These are phyloP conservation scores for Panicum virgatum DNA, from an alignment of 202 grass and related monocot species.

Conservation along the genomic window DNA sequence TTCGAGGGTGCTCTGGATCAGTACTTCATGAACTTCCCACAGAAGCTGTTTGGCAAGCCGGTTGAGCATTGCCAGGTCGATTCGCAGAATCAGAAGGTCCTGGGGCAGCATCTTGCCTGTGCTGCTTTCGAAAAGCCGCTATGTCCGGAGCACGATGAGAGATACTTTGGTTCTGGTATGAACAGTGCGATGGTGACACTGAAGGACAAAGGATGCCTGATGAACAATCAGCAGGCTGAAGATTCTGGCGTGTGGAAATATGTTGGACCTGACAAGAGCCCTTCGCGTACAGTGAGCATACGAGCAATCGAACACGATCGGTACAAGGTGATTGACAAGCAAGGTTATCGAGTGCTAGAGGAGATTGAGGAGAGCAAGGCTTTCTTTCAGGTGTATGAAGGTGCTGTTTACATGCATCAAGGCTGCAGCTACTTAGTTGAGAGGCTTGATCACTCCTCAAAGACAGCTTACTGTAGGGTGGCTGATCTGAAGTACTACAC, in stretches of 20 bases:
- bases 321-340: conserved; percentile 54
- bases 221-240: neutral
- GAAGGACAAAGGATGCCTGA: conserved; percentile 19
- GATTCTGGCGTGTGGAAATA: conserved; percentile 54
- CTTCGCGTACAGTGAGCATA: conserved; percentile 35
- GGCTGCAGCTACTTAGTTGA: neutral
- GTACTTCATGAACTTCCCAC: conserved; percentile 78
- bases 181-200: conserved; percentile 27
- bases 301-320: conserved; percentile 59
- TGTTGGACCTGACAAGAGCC: conserved; percentile 43
- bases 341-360: conserved; percentile 20
- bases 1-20: conserved; percentile 73
- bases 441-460: neutral
- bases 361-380: neutral
- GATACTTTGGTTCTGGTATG: conserved; percentile 57
- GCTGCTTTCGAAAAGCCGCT: conserved; percentile 63
- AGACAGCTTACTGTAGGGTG: neutral
- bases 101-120: conserved; percentile 66
- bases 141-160: conserved; percentile 51
- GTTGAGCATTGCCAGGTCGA: conserved; percentile 79
- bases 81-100: conserved; percentile 55
- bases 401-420: neutral
- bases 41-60: conserved; percentile 63
- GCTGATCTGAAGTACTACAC: neutral
- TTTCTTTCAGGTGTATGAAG: neutral